phyloP scores from a whole-genome alignment of 1,284 basidiomycete species.

The Moesziomyces sp. region DNA sequence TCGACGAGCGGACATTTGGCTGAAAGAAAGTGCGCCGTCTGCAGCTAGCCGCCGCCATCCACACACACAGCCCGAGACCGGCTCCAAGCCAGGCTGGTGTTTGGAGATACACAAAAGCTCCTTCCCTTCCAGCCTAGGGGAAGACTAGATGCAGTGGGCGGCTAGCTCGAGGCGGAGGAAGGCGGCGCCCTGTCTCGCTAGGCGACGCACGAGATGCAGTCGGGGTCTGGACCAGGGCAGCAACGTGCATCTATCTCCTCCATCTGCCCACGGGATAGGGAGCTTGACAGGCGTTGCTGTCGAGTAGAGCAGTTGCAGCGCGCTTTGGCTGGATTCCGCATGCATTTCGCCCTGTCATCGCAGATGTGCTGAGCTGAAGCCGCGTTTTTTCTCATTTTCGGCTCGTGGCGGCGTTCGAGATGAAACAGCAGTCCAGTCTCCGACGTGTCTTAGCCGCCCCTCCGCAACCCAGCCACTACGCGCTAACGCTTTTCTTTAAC shows the following conservation, averaged over 20 bases:
- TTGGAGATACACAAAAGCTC: neutral
- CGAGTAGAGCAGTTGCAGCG: neutral
- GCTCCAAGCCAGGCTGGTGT: too few relatives aligned
- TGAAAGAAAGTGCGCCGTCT: too few relatives aligned
- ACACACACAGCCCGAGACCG: too few relatives aligned
- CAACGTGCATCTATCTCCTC: too few relatives aligned
- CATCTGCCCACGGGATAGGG: too few relatives aligned
- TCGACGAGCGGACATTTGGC: too few relatives aligned
- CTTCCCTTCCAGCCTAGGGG: too few relatives aligned
- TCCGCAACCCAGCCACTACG: too few relatives aligned
- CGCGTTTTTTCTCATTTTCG: neutral
- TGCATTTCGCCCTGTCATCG: neutral
- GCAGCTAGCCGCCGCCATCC: too few relatives aligned
- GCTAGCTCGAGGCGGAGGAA: neutral
- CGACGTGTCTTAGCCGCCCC: conserved; percentile 1
- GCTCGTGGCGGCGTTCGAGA: conserved; percentile 20
- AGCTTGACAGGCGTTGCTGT: neutral
- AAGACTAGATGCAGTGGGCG: too few relatives aligned
- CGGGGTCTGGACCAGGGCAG: conserved; percentile 10
- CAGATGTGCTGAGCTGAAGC: too few relatives aligned
- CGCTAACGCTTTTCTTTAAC: neutral
- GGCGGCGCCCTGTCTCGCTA: conserved; percentile 14
- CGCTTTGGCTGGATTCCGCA: too few relatives aligned
- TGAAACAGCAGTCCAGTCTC: conserved; percentile 28
- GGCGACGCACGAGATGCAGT: conserved; percentile 2